Base-by-base conservation (phyloP, 306 rosid species). In the Cicer bijugum region DNA sequence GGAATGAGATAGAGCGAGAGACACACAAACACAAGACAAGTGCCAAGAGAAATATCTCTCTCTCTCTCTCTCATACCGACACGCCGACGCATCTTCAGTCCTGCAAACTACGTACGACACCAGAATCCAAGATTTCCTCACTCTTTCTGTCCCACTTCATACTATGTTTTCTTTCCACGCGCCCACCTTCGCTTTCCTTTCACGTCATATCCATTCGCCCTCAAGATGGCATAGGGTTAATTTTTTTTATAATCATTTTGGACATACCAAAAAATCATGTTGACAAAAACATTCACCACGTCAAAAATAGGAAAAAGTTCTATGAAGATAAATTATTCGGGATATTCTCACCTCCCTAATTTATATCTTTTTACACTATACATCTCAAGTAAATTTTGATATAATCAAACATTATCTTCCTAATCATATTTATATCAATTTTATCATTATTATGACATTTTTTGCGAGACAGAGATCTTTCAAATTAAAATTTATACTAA, bases 61-160 rank as follows among this genome's bases (percentile, higher is more conserved):
- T 17, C 58, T 56, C n/a, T 40, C 44, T 11, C 28, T 6, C n/a
- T 6, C 15, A 20, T 66, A 23, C 67, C 73, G 67, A 75, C 80
- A 52, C 56, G 67, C 73, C 73, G 67, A 65, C 80, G 73, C 67
- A 42, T 75, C 53, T 65, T 75, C 67, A 12, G 52, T 75, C 56
- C 73, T 65, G 52, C 62, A 12, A 14, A n/a, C 23, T 74, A 9
- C 61, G 78, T 74, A 74, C 78, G 35, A 64, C 61, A 40, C 56
- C 67, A 65, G 20, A 59, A 20, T 53, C 64, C 66, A 20, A 64
- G 50, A 38, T 61, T n/a, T 44, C 37, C 44, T 12, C 60, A 57
- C 46, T 23, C 80, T 9, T 60, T 20, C 56, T 52, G 73, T 65
- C 73, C 73, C 80, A n/a, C 53, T 52, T 20, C 15, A 19, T 28